These are phyloP conservation scores for Sugiyamaella valdiviana DNA, from an alignment of 805 yeast species.

Conservation along the genomic window DNA sequence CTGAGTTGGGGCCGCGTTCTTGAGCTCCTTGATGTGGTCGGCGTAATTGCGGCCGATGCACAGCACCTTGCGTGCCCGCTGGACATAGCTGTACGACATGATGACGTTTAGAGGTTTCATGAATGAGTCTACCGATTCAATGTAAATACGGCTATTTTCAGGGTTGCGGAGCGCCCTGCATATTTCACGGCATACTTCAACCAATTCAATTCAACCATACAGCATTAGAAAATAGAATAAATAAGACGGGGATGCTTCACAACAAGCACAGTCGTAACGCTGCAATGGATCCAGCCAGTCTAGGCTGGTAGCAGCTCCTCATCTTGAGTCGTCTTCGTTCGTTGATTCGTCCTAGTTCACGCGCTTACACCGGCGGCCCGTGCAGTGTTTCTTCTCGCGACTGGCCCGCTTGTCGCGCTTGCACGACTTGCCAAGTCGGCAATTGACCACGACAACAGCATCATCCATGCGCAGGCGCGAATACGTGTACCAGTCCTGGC, in stretches of 20 bases:
- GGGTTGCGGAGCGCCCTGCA: background rate
- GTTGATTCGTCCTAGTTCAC: background rate
- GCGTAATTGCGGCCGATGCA: slow-evolving; percentile 97
- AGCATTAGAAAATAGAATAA: background rate
- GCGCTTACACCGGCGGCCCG: background rate
- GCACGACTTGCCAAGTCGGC: background rate
- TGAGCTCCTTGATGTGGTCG: slow-evolving; percentile 89
- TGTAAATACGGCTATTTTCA: background rate
- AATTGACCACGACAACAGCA: background rate
- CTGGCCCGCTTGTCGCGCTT: background rate
- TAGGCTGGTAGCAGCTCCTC: background rate
- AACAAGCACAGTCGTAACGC: background rate
- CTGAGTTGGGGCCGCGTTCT: slow-evolving; percentile 70
- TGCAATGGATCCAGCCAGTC: too few relatives aligned
- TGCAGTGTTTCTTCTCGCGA: background rate
- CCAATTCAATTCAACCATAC: background rate
- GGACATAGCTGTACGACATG: slow-evolving; percentile 3
- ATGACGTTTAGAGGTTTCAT: too few relatives aligned
- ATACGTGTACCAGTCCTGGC: background rate
- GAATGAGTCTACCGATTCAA: too few relatives aligned
- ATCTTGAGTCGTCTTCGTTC: background rate
- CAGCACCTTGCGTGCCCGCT: slow-evolving; percentile 50
- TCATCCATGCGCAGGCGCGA: background rate
- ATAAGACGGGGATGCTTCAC: background rate
- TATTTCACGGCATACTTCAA: background rate